phyloP scores from a whole-genome alignment of 2,329 filamentous ascomycete species.

The Xenosphaeropsis pyriputrescens region DNA sequence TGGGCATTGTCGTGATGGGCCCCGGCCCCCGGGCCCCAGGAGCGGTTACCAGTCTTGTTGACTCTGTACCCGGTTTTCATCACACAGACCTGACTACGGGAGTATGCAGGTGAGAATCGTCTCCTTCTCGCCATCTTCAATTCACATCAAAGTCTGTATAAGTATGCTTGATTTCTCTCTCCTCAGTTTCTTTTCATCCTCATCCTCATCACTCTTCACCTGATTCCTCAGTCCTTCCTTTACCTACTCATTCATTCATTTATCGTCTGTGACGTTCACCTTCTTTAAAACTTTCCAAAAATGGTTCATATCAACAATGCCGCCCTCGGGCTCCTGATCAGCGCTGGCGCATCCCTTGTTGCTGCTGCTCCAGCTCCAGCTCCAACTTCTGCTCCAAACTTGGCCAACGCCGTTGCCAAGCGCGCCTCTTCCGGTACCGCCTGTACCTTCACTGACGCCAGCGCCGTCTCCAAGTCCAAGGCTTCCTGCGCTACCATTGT shows the following conservation, averaged over 20 bases:
- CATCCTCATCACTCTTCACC: neutral
- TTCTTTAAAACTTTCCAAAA: constrained; percentile 3
- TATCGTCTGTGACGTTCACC: too few species aligned
- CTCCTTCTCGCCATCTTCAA: neutral
- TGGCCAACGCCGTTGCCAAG: neutral
- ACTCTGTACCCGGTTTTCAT: too few species aligned
- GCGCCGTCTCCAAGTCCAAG: constrained; percentile 30
- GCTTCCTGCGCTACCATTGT: constrained; percentile 36
- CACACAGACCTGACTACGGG: too few species aligned
- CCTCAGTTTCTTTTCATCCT: constrained; percentile 3
- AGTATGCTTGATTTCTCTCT: neutral
- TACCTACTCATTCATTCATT: too few species aligned
- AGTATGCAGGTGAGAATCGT: too few species aligned
- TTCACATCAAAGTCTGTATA: neutral
- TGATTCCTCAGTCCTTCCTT: constrained; percentile 2
- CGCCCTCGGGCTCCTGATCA: constrained; percentile 9
- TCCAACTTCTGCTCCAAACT: neutral
- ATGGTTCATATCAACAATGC: constrained; percentile 10
- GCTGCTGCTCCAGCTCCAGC: constrained; percentile 5
- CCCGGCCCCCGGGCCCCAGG: too few species aligned
- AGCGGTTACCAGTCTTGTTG: too few species aligned
- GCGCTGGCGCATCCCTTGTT: constrained; percentile 7
- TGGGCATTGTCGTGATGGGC: too few species aligned
- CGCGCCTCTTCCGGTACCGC: constrained; percentile 9
- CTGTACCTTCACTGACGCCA: constrained; percentile 40